Evolutionary conservation across 2,329 filamentous ascomycete species (phyloP), one percentile per base, ranked within the genome.

Genomic region (Trichoderma lentiforme): DNA sequence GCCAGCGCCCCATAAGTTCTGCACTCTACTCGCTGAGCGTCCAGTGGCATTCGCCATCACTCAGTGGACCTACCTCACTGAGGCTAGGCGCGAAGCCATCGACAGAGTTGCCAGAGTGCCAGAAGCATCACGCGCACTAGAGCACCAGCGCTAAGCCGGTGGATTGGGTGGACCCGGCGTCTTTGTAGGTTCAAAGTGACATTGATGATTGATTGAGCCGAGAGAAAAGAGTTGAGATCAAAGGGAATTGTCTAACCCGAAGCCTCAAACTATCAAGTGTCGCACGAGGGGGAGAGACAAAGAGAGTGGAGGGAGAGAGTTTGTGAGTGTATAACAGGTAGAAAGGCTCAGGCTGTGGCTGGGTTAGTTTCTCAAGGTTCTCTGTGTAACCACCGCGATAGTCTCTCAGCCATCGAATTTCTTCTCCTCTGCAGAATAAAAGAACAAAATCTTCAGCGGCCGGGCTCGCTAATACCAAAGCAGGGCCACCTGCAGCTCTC

Each of bases 61-160:
- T 64, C 58, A 57, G 58, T 34, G 68, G 68, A 71, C 24, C 68
- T 71, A 30, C 47, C 68, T 36, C 67, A 64, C 68, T 71, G 58
- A 71, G 60, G 68, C 34, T 64, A 71, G 68, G 65, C 65, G 53
- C 65, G 56, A 69, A 51, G 65, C 65, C 65, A 60, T 69, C 56
- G 26, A 30, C 24, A 60, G 28, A 36, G 56, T 7, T 57, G 64
- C 65, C 65, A 43, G 65, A 21, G 11, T 61, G 66, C 57, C 67
- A 51, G 36, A 60, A 61, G 69, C 69, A 71, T 71, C 69, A 71
- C 69, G 69, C 69, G 69, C 69, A 65, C 69, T 58, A 32, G 30
- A 57, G 24, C 53, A 58, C 21, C 69, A 65, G 69, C 69, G 69
- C 69, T 71, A 71, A 61, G 34, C 36, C n/a, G 61, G 62, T 71